Conservation (phyloP, 495 filamentous ascomycete genomes). For the Paragyromitra xinjiangensis region DNA sequence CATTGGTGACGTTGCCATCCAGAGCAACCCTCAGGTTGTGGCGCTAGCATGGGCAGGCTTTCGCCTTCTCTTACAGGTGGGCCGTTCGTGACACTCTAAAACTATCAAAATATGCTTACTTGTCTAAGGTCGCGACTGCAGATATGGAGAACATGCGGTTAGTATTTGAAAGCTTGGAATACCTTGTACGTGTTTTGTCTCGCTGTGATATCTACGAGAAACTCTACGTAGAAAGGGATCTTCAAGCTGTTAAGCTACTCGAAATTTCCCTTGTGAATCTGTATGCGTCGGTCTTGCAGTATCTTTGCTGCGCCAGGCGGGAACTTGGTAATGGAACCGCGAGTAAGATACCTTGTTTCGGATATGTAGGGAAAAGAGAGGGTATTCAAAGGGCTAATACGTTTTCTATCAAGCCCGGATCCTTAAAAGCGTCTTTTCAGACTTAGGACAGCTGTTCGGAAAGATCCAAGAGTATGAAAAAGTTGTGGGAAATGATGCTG, state of each 20-base stretch:
- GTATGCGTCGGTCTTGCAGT: background rate
- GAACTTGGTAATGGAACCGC: background rate
- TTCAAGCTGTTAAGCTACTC: background rate
- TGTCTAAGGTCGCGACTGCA: background rate
- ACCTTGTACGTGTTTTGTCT: constrained; percentile 10
- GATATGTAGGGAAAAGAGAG: background rate
- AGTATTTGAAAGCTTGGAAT: constrained; percentile 1
- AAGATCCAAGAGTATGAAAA: background rate
- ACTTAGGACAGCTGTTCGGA: background rate
- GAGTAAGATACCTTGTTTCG: background rate
- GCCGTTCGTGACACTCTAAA: background rate
- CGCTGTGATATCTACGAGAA: constrained; percentile 20
- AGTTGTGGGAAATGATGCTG: too few species aligned
- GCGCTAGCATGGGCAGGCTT: constrained; percentile 25
- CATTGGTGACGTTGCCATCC: constrained; percentile 33
- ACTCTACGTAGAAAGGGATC: background rate
- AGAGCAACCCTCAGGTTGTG: constrained; percentile 26
- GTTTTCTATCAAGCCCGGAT: constrained; percentile 1
- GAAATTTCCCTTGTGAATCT: constrained; percentile 5
- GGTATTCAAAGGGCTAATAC: background rate
- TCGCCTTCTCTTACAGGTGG: constrained; percentile 17
- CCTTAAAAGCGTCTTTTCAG: background rate
- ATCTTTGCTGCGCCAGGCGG: background rate
- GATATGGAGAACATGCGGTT: background rate
- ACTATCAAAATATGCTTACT: background rate